Evolutionary conservation across 495 filamentous ascomycete species (phyloP).

Genomic region (Cryomyces minteri): DNA sequence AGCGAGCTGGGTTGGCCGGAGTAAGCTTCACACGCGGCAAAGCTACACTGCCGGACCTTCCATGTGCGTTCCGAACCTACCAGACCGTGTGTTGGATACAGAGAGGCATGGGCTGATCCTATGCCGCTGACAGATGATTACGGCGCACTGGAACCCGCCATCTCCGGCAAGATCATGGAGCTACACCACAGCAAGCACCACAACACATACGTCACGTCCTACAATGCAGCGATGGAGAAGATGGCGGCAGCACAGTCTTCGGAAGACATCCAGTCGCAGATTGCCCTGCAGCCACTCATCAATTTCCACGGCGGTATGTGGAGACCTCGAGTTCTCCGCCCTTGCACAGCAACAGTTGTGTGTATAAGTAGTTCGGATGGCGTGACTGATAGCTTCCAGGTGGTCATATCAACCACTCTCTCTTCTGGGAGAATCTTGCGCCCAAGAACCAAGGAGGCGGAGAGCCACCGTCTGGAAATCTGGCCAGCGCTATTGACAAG

Average conservation of each 20-base stretch:
- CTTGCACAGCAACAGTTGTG: not conserved
- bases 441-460: conserved; percentile 57
- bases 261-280: conserved; percentile 46
- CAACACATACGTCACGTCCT: conserved; percentile 58
- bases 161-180: conserved; percentile 98
- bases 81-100: too few relatives aligned
- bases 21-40: conserved; percentile 68
- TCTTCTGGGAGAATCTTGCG: conserved; percentile 88
- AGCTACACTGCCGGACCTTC: conserved; percentile 84
- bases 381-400: conserved; percentile 1
- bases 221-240: conserved; percentile 45
- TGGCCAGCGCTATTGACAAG: conserved; percentile 53
- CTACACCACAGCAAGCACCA: conserved; percentile 67
- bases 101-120: too few relatives aligned
- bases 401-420: conserved; percentile 78
- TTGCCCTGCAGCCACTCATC: conserved; percentile 67
- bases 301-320: conserved; percentile 77
- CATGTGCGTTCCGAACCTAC: conserved; percentile 39
- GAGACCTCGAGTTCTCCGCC: not conserved
- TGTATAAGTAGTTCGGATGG: not conserved
- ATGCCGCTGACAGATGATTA: conserved; percentile 20
- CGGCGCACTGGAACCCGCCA: conserved; percentile 74
- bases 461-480: conserved; percentile 47
- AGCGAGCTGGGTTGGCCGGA: conserved; percentile 40
- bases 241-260: conserved; percentile 37